Conservation (phyloP, 2,329 filamentous ascomycete species). For the Penicillium crustosum region DNA sequence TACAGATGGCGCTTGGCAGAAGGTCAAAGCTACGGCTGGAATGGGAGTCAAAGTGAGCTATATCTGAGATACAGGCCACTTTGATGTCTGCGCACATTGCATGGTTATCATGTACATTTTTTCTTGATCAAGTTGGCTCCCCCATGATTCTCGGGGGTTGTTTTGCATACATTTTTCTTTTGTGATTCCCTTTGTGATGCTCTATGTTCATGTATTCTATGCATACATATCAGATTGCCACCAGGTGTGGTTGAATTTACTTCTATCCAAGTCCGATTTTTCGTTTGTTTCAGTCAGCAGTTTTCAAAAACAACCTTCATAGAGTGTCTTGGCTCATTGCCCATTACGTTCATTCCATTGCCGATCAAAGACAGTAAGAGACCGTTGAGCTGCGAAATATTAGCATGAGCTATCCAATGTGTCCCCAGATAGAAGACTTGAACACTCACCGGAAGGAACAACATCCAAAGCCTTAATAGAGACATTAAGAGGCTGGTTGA, state of each 20-base stretch:
- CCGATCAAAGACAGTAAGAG: constrained; percentile 35
- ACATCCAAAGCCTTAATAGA: constrained; percentile 51
- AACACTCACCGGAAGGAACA: constrained; percentile 40
- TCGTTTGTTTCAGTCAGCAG: neutral
- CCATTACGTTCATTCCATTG: constrained; percentile 25
- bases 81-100: constrained; percentile 1
- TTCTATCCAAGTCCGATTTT: neutral
- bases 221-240: constrained; percentile 13
- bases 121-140: constrained; percentile 13
- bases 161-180: constrained; percentile 21
- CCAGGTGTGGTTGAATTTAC: constrained; percentile 7
- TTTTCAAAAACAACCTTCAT: neutral
- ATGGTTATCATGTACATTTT: constrained; percentile 16
- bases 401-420: neutral
- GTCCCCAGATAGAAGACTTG: neutral
- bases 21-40: constrained; percentile 78
- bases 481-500: constrained; percentile 42
- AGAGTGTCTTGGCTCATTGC: neutral
- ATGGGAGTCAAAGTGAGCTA: constrained; percentile 99
- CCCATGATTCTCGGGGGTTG: neutral
- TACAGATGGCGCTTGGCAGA: constrained; percentile 71
- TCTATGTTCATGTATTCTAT: constrained; percentile 19
- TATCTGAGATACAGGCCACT: constrained; percentile 56
- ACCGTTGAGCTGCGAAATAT: constrained; percentile 29
- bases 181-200: constrained; percentile 15